These are phyloP conservation scores for Rhizopus arrhizus DNA, from an alignment of 371 early-diverging fungal genomes.

Conservation along the genomic window DNA sequence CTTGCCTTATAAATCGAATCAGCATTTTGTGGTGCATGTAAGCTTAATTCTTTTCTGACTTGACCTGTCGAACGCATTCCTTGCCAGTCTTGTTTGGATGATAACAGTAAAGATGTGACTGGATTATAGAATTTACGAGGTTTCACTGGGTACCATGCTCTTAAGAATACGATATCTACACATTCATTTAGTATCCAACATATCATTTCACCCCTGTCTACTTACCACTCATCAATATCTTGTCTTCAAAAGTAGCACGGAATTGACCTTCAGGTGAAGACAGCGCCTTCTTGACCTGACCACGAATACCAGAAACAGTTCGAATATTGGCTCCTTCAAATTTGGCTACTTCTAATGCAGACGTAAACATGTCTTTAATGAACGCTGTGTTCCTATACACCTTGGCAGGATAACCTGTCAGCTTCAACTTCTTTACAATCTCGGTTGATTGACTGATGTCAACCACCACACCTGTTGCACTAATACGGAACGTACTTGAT, in stretches of 20 bases:
- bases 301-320: slow-evolving; percentile 98
- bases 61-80: slow-evolving; percentile 92
- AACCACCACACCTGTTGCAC: slow-evolving; percentile 92
- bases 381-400: slow-evolving; percentile 98
- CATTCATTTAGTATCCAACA: background rate
- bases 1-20: slow-evolving; percentile 84
- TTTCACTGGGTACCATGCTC: slow-evolving; percentile 96
- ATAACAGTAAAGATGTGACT: slow-evolving; percentile 83
- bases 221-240: slow-evolving; percentile 83
- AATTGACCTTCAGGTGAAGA: slow-evolving; percentile 91
- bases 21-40: slow-evolving; percentile 70
- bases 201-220: background rate
- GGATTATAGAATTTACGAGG: slow-evolving; percentile 95
- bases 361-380: slow-evolving; percentile 99
- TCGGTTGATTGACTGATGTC: slow-evolving; percentile 90
- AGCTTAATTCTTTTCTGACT: slow-evolving; percentile 75
- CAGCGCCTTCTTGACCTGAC: slow-evolving; percentile 94
- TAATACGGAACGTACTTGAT: slow-evolving; percentile 84
- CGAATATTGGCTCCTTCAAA: slow-evolving; percentile 97
- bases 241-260: slow-evolving; percentile 99
- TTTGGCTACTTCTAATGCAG: slow-evolving; percentile 96
- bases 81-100: slow-evolving; percentile 74
- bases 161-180: slow-evolving; percentile 73
- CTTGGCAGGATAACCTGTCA: slow-evolving; percentile 94
- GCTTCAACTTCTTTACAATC: slow-evolving; percentile 98